Conservation (phyloP, 129 eudicot species). For the Kitagawia praeruptora region DNA sequence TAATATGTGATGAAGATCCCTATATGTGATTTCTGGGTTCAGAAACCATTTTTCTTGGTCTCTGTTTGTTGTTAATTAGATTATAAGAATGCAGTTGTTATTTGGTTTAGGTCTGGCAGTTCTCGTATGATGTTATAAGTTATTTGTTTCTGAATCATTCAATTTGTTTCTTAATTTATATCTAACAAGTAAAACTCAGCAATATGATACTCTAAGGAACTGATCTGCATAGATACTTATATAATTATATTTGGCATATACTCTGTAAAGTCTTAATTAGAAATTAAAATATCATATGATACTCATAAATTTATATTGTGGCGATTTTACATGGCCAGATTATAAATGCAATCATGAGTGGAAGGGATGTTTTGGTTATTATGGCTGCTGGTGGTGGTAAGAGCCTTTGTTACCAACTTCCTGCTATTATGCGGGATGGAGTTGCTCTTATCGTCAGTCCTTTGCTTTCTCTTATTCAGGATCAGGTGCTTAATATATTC, state of each 20-base stretch:
- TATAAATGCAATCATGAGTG: conserved; percentile 85
- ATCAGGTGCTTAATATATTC: conserved; percentile 52
- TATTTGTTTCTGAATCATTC: background rate
- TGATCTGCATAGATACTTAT: background rate
- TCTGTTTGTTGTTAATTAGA: background rate
- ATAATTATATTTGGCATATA: background rate
- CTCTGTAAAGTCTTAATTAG: background rate
- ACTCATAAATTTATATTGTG: background rate
- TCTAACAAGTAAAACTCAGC: background rate
- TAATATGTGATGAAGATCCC: background rate
- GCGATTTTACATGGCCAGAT: conserved; percentile 37
- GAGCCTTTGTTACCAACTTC: conserved; percentile 99
- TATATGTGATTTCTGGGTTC: background rate
- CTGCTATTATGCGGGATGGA: conserved; percentile 76
- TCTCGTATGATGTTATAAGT: background rate
- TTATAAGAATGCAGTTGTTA: background rate
- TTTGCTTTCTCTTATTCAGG: conserved; percentile 95
- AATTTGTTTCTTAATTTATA: background rate
- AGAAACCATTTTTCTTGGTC: background rate
- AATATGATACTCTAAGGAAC: background rate
- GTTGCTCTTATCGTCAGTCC: conserved; percentile 93
- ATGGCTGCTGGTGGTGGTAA: conserved; percentile 99
- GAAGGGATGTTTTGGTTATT: conserved; percentile 88
- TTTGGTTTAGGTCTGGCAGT: background rate
- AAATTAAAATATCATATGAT: background rate